Conservation (phyloP, 2,329 filamentous ascomycete genomes). For the Spiromastix sp. region DNA sequence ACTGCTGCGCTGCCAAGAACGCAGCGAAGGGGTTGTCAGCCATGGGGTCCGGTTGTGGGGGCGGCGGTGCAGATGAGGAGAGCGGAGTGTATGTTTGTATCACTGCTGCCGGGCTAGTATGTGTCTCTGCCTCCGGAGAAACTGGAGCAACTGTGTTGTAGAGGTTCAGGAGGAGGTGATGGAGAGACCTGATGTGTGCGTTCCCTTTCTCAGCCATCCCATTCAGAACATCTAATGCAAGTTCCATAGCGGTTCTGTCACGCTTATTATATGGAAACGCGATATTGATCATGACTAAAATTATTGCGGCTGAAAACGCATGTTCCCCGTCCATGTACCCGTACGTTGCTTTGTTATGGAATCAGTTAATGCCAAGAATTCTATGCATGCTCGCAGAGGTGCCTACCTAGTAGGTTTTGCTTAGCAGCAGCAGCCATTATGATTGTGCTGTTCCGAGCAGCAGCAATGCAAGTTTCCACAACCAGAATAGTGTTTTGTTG, state of each 20-base stretch:
- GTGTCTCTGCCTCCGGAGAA: slow-evolving; percentile 5
- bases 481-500: slow-evolving; percentile 40
- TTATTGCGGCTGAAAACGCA: slow-evolving; percentile 43
- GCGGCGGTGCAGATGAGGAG: slow-evolving; percentile 11
- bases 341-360: slow-evolving; percentile 38
- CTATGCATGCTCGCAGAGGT: not conserved
- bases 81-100: slow-evolving; percentile 10
- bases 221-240: slow-evolving; percentile 36
- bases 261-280: slow-evolving; percentile 38
- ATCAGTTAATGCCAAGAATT: too few relatives aligned
- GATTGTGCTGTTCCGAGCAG: slow-evolving; percentile 39
- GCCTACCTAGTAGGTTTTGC: slow-evolving; percentile 40
- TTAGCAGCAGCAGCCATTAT: slow-evolving; percentile 41
- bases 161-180: slow-evolving; percentile 29
- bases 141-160: slow-evolving; percentile 20
- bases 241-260: slow-evolving; percentile 37
- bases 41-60: slow-evolving; percentile 2
- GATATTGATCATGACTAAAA: slow-evolving; percentile 46
- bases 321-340: slow-evolving; percentile 50
- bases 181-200: slow-evolving; percentile 35
- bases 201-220: slow-evolving; percentile 46
- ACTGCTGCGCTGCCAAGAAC: slow-evolving; percentile 4
- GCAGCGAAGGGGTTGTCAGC: slow-evolving; percentile 1
- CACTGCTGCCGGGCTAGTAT: slow-evolving; percentile 2
- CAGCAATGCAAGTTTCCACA: slow-evolving; percentile 43